phyloP scores from a whole-genome alignment of 306 rosid genomes.

The Begonia masoniana region DNA sequence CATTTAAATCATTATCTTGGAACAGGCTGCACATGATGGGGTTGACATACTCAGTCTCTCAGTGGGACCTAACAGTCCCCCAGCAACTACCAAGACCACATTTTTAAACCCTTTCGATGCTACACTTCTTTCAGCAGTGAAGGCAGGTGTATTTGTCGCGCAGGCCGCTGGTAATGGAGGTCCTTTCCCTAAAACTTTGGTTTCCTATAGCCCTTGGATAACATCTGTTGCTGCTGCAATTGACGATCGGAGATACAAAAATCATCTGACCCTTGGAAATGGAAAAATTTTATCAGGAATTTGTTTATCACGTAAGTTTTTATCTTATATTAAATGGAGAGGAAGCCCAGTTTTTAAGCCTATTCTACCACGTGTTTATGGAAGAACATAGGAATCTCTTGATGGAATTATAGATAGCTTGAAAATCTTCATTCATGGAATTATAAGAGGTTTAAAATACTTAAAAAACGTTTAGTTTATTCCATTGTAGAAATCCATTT shows the following conservation, averaged over 20 bases:
- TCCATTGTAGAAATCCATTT: too few species aligned
- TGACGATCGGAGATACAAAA: conserved; percentile 98
- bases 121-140: conserved; percentile 98
- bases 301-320: conserved; percentile 88
- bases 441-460: too few species aligned
- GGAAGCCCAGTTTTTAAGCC: too few species aligned
- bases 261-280: conserved; percentile 87
- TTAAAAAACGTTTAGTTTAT: too few species aligned
- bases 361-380: too few species aligned
- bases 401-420: too few species aligned
- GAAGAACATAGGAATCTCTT: too few species aligned
- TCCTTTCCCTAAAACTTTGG: conserved; percentile 89
- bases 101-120: conserved; percentile 95
- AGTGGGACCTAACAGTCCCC: conserved; percentile 94
- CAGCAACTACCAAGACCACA: conserved; percentile 76
- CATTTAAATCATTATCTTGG: background rate
- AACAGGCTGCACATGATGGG: conserved; percentile 97
- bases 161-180: conserved; percentile 99
- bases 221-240: conserved; percentile 90
- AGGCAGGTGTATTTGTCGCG: conserved; percentile 97
- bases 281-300: conserved; percentile 82
- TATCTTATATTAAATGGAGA: too few species aligned
- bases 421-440: too few species aligned
- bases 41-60: conserved; percentile 99
- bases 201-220: conserved; percentile 99